Conservation (phyloP, 495 filamentous ascomycete species). For the Penicillium samsonianum region DNA sequence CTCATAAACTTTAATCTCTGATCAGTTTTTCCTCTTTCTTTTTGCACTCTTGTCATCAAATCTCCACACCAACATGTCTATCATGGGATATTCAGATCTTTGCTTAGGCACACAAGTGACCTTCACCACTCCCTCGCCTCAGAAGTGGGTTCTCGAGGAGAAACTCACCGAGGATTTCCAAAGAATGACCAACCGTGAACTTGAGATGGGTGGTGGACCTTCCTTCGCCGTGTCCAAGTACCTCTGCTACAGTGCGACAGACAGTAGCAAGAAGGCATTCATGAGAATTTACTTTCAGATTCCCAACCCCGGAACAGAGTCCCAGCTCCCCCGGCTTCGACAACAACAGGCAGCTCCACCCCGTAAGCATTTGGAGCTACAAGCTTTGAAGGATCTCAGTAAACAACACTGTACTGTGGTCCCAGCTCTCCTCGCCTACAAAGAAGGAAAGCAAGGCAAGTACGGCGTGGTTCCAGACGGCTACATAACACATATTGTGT, state of each 20-base stretch:
- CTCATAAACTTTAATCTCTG: too few relatives aligned
- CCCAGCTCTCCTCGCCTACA: conserved; percentile 1
- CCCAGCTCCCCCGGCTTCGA: background rate
- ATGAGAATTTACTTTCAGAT: conserved; percentile 14
- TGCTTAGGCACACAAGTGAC: background rate
- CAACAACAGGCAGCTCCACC: background rate
- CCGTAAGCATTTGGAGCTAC: background rate
- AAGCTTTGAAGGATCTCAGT: background rate
- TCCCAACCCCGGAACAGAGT: conserved; percentile 2
- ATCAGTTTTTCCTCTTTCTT: background rate
- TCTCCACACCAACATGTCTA: background rate
- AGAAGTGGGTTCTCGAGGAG: conserved; percentile 1
- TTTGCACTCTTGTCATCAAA: background rate
- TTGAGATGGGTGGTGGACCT: background rate
- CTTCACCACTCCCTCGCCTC: conserved; percentile 1
- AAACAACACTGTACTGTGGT: background rate
- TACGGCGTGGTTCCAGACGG: background rate
- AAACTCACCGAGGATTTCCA: background rate
- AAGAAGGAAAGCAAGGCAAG: background rate
- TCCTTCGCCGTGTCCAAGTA: background rate
- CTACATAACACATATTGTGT: background rate
- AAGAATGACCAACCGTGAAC: background rate
- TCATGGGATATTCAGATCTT: background rate
- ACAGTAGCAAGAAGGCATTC: conserved; percentile 7
- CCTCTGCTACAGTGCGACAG: background rate